These are phyloP conservation scores for Glarea lozoyensis DNA, from an alignment of 495 filamentous ascomycete genomes.

Conservation along the genomic window DNA sequence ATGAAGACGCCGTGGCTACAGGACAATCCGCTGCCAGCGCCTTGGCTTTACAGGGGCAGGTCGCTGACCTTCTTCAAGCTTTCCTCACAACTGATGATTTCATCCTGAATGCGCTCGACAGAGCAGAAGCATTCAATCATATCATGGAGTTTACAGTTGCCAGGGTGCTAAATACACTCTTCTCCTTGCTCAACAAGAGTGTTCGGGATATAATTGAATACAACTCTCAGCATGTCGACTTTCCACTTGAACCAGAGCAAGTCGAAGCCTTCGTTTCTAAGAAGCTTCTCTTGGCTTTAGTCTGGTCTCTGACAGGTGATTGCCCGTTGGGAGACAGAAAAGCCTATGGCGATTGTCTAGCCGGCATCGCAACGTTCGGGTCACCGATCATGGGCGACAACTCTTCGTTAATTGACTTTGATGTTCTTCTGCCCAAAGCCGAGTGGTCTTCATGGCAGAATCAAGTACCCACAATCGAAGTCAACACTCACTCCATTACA, in stretches of 20 bases:
- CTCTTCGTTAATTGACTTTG: conserved; percentile 87
- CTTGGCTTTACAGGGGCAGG: conserved; percentile 63
- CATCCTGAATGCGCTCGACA: conserved; percentile 61
- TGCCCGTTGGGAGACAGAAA: conserved; percentile 86
- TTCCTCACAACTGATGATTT: conserved; percentile 71
- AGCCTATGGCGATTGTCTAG: conserved; percentile 73
- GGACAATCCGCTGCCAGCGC: conserved; percentile 72
- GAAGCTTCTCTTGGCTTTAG: conserved; percentile 81
- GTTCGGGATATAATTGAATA: conserved; percentile 91
- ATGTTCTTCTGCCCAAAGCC: conserved; percentile 74
- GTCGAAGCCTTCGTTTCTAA: conserved; percentile 84
- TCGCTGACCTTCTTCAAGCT: conserved; percentile 67
- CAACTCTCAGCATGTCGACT: conserved; percentile 87
- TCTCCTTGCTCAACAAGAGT: conserved; percentile 88
- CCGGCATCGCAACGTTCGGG: conserved; percentile 72
- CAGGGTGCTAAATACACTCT: conserved; percentile 84
- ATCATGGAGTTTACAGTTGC: conserved; percentile 97
- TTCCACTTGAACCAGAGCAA: conserved; percentile 81
- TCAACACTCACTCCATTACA: conserved; percentile 94
- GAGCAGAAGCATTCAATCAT: conserved; percentile 73
- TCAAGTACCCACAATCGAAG: conserved; percentile 86
- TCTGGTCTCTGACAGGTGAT: conserved; percentile 93
- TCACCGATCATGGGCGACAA: conserved; percentile 66
- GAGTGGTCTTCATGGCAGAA: conserved; percentile 92
- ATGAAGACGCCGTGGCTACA: conserved; percentile 77